Evolutionary conservation across 2,329 filamentous ascomycete genomes (phyloP), one percentile per base, ranked within the genome.

Genomic region (Alternaria angustiovoidea): DNA sequence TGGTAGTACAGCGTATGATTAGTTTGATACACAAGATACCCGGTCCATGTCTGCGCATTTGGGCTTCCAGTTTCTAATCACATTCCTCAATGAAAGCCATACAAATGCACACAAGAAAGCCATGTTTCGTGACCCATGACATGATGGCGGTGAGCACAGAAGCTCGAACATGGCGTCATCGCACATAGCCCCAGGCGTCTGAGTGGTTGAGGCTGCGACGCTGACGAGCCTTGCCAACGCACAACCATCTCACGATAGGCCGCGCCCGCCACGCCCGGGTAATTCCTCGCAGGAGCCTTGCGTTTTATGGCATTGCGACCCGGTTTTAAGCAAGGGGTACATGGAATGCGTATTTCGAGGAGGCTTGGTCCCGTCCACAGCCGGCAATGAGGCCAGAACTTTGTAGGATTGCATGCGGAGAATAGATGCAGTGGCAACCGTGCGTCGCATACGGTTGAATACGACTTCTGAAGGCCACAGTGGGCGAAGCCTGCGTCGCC

Each of bases 81-180:
- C 32, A 36, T 49, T 49, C 46, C 20, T 24, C 44, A 11, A 47
- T 49, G 36, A 41, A 58, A 39, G 46, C 36, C 38, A 14, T 47
- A 46, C 14, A 18, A 24, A 8, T 22, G 47, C 44, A 54, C 20
- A 14, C 24, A 18, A 20, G 41, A 51, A 22, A 30, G 36, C 51
- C 57, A 53, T 48, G 55, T 43, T 56, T 42, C 43, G 46, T 32
- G 46, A 55, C 18, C 30, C 43, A 20, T 54, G 62, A 59, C 54
- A 59, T 57, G 57, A 53, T 59, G 57, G 65, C 65, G 65, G 65
- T 68, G 65, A 56, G 59, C 57, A 48, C 42, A 36, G 54, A 39
- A 32, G 43, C 48, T 53, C 39, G 24, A 60, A 55, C 55, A 63
- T 68, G 61, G 38, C 65, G 65, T 68, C 65, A 68, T 68, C 30